Evolutionary conservation across 768 basidiomycete species (phyloP), one percentile per base, ranked within the genome.

Genomic region (Clavulina sp.): DNA sequence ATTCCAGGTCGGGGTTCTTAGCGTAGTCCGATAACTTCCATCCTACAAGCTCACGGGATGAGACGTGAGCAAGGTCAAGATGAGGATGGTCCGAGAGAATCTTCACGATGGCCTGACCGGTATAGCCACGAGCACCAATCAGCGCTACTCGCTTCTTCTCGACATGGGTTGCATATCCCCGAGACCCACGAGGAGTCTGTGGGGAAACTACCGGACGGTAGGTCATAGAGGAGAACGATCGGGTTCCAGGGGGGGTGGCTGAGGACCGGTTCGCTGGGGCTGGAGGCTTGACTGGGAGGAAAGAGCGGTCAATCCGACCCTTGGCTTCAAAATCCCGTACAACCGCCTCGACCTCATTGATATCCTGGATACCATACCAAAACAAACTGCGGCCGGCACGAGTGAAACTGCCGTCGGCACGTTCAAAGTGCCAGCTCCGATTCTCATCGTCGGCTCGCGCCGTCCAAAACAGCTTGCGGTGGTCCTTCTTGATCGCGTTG

Each of bases 391-490:
- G 80, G 19, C 93, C 92, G 18, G 86, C 86, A 34, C 95, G 74
- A 18, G 91, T 93, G 70, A 99, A 99, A 66, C 85, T 88, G 0
- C 95, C 95, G 58, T 97, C 92, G 0, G 95, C 89, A 51, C 91
- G 80, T 70, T 99, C 93, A 60, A 96, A 99, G 69, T 99, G 93
- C 95, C 95, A 99, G 3, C 82, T 76, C 36, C 92, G 79, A 67
- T 95, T 92, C 68, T 97, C 93, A 63, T 97, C 93, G 57, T 96
- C 91, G 3, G 81, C 81, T 58, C 82, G 84, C 0, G 88, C 82
- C n/a, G 92, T 96, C 95, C 95, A 97, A 74, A 99, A 95, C 36
- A 99, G 74, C 53, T 77, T 76, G 56, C 80, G 77, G 67, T 96
- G 84, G 63, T 97, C 89, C 70, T 89, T 92, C 68, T 81, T 84